Conservation (phyloP, 2,329 filamentous ascomycete genomes). For the Calonectria pseudoturangicola region DNA sequence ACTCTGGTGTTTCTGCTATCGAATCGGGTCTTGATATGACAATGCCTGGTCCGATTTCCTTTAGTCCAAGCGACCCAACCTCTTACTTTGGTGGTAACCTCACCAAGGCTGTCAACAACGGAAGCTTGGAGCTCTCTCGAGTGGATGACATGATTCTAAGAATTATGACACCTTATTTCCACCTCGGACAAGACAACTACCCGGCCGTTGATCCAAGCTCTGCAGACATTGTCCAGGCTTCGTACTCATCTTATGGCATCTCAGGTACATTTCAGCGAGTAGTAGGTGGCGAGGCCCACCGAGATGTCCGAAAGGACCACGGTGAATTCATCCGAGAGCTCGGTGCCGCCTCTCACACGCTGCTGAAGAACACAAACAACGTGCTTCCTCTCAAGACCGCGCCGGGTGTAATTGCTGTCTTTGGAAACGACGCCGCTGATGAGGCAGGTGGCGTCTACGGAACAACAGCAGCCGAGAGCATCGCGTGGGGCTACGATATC, state of each 20-base stretch:
- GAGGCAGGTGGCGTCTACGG: constrained; percentile 6
- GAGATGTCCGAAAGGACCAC: constrained; percentile 70
- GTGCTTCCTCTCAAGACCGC: constrained; percentile 72
- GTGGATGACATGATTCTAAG: constrained; percentile 68
- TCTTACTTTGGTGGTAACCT: constrained; percentile 66
- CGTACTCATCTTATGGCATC: constrained; percentile 39
- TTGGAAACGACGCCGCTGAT: constrained; percentile 68
- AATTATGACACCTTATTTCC: constrained; percentile 71
- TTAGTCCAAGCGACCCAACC: constrained; percentile 57
- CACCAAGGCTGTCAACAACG: constrained; percentile 66
- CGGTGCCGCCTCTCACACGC: constrained; percentile 73
- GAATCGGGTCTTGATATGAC: constrained; percentile 69
- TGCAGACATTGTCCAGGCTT: constrained; percentile 44
- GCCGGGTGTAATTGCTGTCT: constrained; percentile 72
- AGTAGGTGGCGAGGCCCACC: constrained; percentile 67
- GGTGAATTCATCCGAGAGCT: constrained; percentile 73
- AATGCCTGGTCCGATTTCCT: constrained; percentile 65
- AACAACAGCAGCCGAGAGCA: background rate
- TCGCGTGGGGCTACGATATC: constrained; percentile 59
- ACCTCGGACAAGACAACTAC: constrained; percentile 68
- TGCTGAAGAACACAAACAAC: constrained; percentile 81
- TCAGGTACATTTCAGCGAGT: constrained; percentile 54
- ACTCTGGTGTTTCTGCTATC: constrained; percentile 63
- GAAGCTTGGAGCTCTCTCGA: constrained; percentile 61
- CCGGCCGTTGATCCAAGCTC: constrained; percentile 62